Percentiles rank a stretch among this genome's conserved stretches.
phyloP scores from a whole-genome alignment of 768 basidiomycete species.

The Omphalotus guepiniiformis region DNA sequence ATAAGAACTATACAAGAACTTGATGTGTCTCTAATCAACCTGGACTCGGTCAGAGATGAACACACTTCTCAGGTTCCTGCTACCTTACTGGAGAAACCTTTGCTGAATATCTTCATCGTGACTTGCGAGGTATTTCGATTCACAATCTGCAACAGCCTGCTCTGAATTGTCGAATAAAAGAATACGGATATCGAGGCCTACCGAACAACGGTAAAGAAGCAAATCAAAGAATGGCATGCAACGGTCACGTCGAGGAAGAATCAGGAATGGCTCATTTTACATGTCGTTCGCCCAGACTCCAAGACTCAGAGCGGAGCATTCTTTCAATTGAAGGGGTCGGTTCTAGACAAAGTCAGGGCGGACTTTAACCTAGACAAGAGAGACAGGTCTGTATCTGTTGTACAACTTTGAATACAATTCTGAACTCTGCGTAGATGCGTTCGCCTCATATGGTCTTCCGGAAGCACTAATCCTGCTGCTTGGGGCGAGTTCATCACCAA shows the following conservation, averaged over 20 bases:
- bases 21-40: slow-evolving; percentile 65
- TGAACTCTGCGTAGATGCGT: slow-evolving; percentile 54
- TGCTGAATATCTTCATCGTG: slow-evolving; percentile 83
- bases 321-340: slow-evolving; percentile 80
- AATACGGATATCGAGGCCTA: slow-evolving; percentile 71
- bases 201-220: slow-evolving; percentile 69
- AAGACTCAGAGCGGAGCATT: slow-evolving; percentile 57
- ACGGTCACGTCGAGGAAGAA: slow-evolving; percentile 63
- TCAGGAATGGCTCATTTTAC: slow-evolving; percentile 92
- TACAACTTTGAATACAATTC: slow-evolving; percentile 6
- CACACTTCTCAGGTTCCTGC: slow-evolving; percentile 70
- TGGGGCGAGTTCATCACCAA: slow-evolving; percentile 90
- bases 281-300: slow-evolving; percentile 73
- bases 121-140: slow-evolving; percentile 69
- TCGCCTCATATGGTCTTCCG: slow-evolving; percentile 73
- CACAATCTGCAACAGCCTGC: slow-evolving; percentile 9
- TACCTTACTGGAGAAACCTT: slow-evolving; percentile 78
- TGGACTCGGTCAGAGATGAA: slow-evolving; percentile 69
- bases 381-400: slow-evolving; percentile 55
- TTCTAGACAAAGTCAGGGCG: slow-evolving; percentile 84
- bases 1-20: slow-evolving; percentile 48
- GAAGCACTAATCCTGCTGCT: slow-evolving; percentile 66
- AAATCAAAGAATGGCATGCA: slow-evolving; percentile 91
- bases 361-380: slow-evolving; percentile 90
- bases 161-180: slow-evolving; percentile 22